Conservation (phyloP, 2,329 filamentous ascomycete species). For the Aspergillus intermedius region DNA sequence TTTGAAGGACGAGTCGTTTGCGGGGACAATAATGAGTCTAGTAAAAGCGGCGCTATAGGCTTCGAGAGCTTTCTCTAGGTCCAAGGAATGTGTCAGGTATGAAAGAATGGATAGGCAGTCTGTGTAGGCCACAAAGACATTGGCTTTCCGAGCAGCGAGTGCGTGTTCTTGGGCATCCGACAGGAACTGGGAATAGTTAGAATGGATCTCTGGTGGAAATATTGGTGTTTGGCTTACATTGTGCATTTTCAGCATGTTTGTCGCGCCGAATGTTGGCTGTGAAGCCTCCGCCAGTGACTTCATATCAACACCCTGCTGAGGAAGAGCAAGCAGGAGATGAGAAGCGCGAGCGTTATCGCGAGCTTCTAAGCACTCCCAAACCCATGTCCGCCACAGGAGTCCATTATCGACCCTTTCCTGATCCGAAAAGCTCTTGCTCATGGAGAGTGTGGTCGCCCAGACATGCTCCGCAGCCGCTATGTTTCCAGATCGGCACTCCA, state of each 20-base stretch:
- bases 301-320: slow-evolving; percentile 30
- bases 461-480: slow-evolving; percentile 56
- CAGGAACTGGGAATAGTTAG: slow-evolving; percentile 53
- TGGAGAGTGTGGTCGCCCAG: slow-evolving; percentile 59
- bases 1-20: slow-evolving; percentile 27
- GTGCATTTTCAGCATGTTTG: slow-evolving; percentile 32
- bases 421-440: slow-evolving; percentile 41
- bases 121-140: slow-evolving; percentile 49
- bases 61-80: slow-evolving; percentile 32
- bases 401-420: slow-evolving; percentile 32
- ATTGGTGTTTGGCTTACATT: slow-evolving; percentile 27
- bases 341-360: slow-evolving; percentile 32
- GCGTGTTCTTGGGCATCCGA: slow-evolving; percentile 50
- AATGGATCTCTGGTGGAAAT: slow-evolving; percentile 6
- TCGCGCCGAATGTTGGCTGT: slow-evolving; percentile 19
- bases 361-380: slow-evolving; percentile 59
- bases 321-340: slow-evolving; percentile 35
- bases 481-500: slow-evolving; percentile 58
- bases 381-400: slow-evolving; percentile 55
- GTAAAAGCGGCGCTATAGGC: slow-evolving; percentile 39
- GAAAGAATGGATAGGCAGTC: slow-evolving; percentile 60
- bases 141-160: slow-evolving; percentile 45
- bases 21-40: slow-evolving; percentile 37
- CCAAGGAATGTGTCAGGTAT: slow-evolving; percentile 51
- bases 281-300: slow-evolving; percentile 14